Evolutionary conservation across 768 basidiomycete genomes (phyloP).

Genomic region (Pulveroboletus sp.): DNA sequence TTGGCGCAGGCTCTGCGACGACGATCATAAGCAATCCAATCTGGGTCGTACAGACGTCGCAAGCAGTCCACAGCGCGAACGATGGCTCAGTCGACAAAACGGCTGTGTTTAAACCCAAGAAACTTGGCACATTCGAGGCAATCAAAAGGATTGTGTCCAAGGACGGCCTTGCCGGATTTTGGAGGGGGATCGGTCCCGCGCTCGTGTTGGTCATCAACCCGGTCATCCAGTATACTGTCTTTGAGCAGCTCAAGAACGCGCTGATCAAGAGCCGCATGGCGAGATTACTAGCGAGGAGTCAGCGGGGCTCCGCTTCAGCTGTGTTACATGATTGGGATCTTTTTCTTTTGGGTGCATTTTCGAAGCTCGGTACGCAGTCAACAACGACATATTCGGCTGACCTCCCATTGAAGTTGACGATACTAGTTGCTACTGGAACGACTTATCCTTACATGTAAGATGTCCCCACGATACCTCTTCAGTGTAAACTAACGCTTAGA

Average conservation of each 20-base stretch:
- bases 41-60: constrained; percentile 94
- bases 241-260: constrained; percentile 91
- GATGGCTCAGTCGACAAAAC: constrained; percentile 24
- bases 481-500: not conserved
- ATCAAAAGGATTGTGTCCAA: constrained; percentile 63
- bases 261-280: constrained; percentile 59
- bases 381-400: not conserved
- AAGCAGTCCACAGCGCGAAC: constrained; percentile 62
- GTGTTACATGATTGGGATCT: constrained; percentile 81
- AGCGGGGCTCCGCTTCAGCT: constrained; percentile 39
- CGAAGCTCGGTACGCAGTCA: constrained; percentile 66
- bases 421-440: constrained; percentile 44
- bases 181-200: constrained; percentile 92
- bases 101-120: constrained; percentile 42
- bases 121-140: constrained; percentile 63
- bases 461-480: not conserved
- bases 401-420: not conserved
- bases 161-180: constrained; percentile 76
- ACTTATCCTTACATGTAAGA: constrained; percentile 77
- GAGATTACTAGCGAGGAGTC: constrained; percentile 47
- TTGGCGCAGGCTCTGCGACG: constrained; percentile 69
- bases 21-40: constrained; percentile 89
- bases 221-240: constrained; percentile 87
- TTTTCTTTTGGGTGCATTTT: constrained; percentile 91
- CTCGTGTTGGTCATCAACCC: constrained; percentile 92